A percentile compares a stretch with the other conserved stretches of the same genome.
These are phyloP conservation scores for Blastobotrys proliferans DNA, from an alignment of 1,139 yeast species.

Conservation along the genomic window DNA sequence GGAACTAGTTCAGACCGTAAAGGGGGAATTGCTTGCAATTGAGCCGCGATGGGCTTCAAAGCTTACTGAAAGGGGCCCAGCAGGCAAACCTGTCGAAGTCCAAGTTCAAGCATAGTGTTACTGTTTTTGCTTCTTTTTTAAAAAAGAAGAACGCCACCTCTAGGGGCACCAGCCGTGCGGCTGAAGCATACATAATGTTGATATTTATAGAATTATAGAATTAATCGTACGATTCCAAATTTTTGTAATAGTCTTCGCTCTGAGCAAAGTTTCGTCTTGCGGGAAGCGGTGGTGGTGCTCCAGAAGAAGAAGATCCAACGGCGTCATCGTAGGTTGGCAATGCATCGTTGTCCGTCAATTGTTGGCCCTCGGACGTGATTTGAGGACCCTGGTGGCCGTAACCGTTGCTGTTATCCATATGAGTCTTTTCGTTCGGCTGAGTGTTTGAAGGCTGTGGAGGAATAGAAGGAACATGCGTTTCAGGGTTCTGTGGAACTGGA, in stretches of 20 bases:
- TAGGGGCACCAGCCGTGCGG: background rate
- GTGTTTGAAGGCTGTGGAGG: constrained; percentile 7
- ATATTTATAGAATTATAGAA: background rate
- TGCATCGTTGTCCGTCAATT: background rate
- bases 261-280: constrained; percentile 24
- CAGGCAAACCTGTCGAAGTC: constrained; percentile 4
- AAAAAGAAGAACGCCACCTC: background rate
- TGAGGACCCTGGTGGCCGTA: constrained; percentile 3
- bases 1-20: constrained; percentile 23
- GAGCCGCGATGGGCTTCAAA: constrained; percentile 35
- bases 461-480: constrained; percentile 2
- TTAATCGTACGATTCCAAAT: constrained; percentile 19
- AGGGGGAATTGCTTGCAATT: constrained; percentile 33
- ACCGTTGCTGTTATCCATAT: background rate
- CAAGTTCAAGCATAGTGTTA: background rate
- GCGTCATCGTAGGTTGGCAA: constrained; percentile 24
- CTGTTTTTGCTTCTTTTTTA: too few relatives aligned
- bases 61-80: constrained; percentile 14
- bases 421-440: background rate
- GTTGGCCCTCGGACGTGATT: constrained; percentile 9
- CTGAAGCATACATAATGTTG: too few relatives aligned
- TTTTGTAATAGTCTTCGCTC: constrained; percentile 23
- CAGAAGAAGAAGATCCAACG: constrained; percentile 5
- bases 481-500: constrained; percentile 10
- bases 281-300: constrained; percentile 5